Base-by-base conservation (phyloP, 2,329 filamentous ascomycete species). In the Aureobasidium sp. region DNA sequence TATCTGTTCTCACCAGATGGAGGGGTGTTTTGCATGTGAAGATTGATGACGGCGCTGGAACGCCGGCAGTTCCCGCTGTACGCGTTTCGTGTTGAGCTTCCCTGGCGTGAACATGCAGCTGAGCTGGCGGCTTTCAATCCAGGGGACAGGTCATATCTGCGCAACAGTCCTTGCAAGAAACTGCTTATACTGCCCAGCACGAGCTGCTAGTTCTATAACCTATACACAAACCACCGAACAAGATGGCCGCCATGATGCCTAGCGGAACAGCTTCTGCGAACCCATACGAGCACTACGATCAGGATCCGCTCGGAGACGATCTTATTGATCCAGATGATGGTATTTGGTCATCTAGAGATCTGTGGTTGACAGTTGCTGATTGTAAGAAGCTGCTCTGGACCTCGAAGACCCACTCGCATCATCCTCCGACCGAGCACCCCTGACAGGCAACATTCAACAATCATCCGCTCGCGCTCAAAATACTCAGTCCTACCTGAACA, bases 381-480 rank as follows among this genome's bases (percentile, higher is more conserved):
- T 1, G 9, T 44, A 15, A 29, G 44, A 39, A 42, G 53, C 50
- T 50, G 40, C 91, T 68, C 86, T 97, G 70, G 89, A 94, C 75
- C 91, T 97, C 74, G 91, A 96, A 70, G 92, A 97, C 71, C 91
- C 92, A 44, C 81, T 94, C 66, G 80, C 82, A 66, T 79, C 81
- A 56, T 81, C 81, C 63, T 86, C 88, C 66, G 88, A 91, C 71
- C 87, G 88, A 68, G 85, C 90, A 56, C 90, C 91, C 61, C 81
- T 96, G 66, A 88, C 89, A 50, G 91, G 92, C 74, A 93, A 75
- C 77, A 96, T 96, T 71, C 84, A 87, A 72, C 76, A 76, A n/a
- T 66, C 70, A 57, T 78, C 80, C 64, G 80, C 82, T 37, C 84
- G 85, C 42, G 75, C 78, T 3, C 72, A 77, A 56, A 81, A 90